Percentiles rank a stretch among this genome's conserved stretches.
phyloP scores from a whole-genome alignment of 2,329 filamentous ascomycete species.

The Chrysoporthe deuterocubensis region DNA sequence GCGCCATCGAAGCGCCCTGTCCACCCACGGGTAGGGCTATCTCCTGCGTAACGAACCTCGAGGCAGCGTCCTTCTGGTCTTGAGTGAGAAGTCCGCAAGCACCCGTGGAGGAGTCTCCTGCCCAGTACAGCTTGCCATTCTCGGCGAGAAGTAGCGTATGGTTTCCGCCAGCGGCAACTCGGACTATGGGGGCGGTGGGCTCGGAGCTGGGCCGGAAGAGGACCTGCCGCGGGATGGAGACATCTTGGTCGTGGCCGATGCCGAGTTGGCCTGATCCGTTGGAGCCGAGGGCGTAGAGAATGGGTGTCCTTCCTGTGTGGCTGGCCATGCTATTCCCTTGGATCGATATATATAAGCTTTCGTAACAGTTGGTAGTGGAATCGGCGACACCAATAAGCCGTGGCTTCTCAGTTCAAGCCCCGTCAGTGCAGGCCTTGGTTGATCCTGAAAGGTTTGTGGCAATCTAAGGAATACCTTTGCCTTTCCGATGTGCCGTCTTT shows the following conservation, averaged over 20 bases:
- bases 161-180: constrained; percentile 73
- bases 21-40: constrained; percentile 1
- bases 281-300: constrained; percentile 72
- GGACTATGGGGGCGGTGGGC: constrained; percentile 41
- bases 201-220: constrained; percentile 54
- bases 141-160: constrained; percentile 77
- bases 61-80: constrained; percentile 8
- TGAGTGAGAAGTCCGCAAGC: constrained; percentile 54
- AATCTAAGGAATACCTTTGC: neutral
- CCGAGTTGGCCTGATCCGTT: constrained; percentile 79
- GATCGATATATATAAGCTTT: neutral
- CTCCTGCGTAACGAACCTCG: constrained; percentile 8
- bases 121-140: constrained; percentile 63
- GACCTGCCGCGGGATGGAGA: constrained; percentile 67
- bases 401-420: neutral
- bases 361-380: neutral
- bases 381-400: neutral
- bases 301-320: constrained; percentile 45
- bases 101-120: constrained; percentile 62
- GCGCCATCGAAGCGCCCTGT: constrained; percentile 19
- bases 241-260: constrained; percentile 71
- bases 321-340: neutral
- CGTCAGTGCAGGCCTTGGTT: neutral
- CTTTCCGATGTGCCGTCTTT: neutral
- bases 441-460: neutral